Evolutionary conservation across 192 early-diverging fungal species (phyloP).

Genomic region (Kickxella alabastrina): DNA sequence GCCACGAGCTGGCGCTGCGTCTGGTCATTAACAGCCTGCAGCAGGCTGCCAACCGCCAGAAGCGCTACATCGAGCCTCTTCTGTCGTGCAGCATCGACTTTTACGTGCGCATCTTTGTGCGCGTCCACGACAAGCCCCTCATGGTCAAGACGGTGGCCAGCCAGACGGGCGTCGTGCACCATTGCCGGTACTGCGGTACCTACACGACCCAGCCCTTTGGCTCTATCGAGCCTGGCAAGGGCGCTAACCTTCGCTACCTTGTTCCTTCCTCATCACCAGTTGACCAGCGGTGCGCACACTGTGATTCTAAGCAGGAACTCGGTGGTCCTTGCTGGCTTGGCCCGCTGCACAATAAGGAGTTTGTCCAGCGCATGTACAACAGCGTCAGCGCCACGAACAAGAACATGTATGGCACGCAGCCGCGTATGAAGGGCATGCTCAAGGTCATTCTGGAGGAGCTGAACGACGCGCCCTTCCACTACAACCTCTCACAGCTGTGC

Average conservation of each 20-base stretch:
- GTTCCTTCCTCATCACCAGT: constrained; percentile 61
- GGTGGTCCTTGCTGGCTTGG: constrained; percentile 92
- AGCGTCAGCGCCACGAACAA: constrained; percentile 58
- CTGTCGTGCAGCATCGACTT: constrained; percentile 96
- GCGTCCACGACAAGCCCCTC: constrained; percentile 70
- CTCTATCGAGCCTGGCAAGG: constrained; percentile 52
- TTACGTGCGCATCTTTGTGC: constrained; percentile 94
- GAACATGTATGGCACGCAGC: constrained; percentile 70
- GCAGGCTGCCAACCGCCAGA: constrained; percentile 79
- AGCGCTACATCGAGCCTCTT: constrained; percentile 81
- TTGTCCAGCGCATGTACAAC: constrained; percentile 76
- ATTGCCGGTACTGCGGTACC: constrained; percentile 78
- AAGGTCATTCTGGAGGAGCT: constrained; percentile 78
- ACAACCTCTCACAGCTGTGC: constrained; percentile 65
- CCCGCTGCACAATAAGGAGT: constrained; percentile 77
- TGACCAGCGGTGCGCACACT: constrained; percentile 65
- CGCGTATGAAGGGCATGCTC: constrained; percentile 95
- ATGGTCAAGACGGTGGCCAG: constrained; percentile 76
- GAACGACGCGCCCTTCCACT: constrained; percentile 74
- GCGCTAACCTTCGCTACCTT: constrained; percentile 58
- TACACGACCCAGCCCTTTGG: constrained; percentile 75
- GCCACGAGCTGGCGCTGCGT: constrained; percentile 94
- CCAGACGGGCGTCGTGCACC: constrained; percentile 78
- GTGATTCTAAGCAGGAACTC: constrained; percentile 65
- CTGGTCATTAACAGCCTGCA: constrained; percentile 82